Conservation (phyloP, 2,329 filamentous ascomycete species). For the Periglandula ipomoeae region DNA sequence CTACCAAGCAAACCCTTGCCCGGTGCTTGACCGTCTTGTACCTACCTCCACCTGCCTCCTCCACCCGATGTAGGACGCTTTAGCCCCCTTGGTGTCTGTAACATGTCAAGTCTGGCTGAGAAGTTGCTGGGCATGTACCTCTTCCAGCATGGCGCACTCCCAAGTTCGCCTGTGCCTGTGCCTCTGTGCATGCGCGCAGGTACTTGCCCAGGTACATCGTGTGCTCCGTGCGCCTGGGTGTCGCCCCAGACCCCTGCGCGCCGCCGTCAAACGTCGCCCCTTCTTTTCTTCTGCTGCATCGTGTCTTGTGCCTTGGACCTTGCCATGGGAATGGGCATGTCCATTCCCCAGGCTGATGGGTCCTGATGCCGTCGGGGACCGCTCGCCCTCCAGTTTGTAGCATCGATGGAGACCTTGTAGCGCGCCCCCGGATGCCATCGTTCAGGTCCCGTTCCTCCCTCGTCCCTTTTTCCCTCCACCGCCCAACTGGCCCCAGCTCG, state of each 20-base stretch:
- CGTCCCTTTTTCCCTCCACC: not conserved
- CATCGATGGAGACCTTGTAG: not conserved
- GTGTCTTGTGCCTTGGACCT: constrained; percentile 1
- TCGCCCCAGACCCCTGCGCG: constrained; percentile 5
- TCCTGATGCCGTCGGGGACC: constrained; percentile 3
- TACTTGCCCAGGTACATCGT: not conserved
- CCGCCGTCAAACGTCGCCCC: constrained; percentile 1
- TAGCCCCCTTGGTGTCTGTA: not conserved
- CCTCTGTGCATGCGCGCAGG: not conserved
- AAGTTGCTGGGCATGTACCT: not conserved
- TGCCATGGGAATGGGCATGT: no score
- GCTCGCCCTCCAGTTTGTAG: not conserved
- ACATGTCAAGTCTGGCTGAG: not conserved
- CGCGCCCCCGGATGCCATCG: not conserved
- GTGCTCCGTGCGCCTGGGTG: not conserved
- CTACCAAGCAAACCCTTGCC: no score
- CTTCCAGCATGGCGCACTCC: no score
- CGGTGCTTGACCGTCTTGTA: not conserved
- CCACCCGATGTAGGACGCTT: not conserved
- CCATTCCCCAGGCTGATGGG: constrained; percentile 5
- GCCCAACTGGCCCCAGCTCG: no score
- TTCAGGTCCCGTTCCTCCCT: constrained; percentile 3
- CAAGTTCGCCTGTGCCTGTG: no score
- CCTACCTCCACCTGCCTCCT: not conserved
- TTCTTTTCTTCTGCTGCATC: not conserved